Conservation (phyloP, 2,329 filamentous ascomycete species). For the Podosphaera aphanis region DNA sequence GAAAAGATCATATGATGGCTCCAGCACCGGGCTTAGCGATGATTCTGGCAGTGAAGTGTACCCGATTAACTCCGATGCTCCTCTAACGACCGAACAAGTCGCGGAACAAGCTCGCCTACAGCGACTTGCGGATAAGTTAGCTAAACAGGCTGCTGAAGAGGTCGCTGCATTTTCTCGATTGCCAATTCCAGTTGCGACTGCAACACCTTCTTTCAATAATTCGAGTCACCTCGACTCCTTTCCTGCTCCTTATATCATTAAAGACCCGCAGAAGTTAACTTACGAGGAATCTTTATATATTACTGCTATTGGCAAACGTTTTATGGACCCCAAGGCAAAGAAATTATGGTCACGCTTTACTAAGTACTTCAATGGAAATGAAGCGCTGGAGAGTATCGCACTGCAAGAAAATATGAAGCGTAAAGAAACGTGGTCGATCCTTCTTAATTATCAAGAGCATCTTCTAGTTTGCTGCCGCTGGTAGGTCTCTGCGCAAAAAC, state of each 20-base stretch:
- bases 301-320: slow-evolving; percentile 30
- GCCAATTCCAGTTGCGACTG: slow-evolving; percentile 23
- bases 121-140: slow-evolving; percentile 30
- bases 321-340: slow-evolving; percentile 26
- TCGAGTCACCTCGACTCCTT: slow-evolving; percentile 32
- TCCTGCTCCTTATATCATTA: slow-evolving; percentile 40
- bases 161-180: slow-evolving; percentile 12
- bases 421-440: slow-evolving; percentile 49
- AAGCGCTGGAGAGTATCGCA: slow-evolving; percentile 66
- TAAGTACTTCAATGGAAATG: slow-evolving; percentile 71
- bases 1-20: slow-evolving; percentile 5
- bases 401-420: slow-evolving; percentile 70
- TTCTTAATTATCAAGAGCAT: slow-evolving; percentile 43
- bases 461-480: slow-evolving; percentile 46
- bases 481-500: no score
- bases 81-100: slow-evolving; percentile 28
- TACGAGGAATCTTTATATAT: slow-evolving; percentile 55
- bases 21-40: slow-evolving; percentile 5
- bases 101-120: slow-evolving; percentile 38
- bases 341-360: slow-evolving; percentile 47
- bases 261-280: slow-evolving; percentile 56
- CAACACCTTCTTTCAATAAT: slow-evolving; percentile 31
- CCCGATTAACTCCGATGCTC: slow-evolving; percentile 10
- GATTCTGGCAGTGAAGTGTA: slow-evolving; percentile 7
- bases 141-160: slow-evolving; percentile 25